Conservation (phyloP, 257 asterid genomes). For the Lycium barbarum region DNA sequence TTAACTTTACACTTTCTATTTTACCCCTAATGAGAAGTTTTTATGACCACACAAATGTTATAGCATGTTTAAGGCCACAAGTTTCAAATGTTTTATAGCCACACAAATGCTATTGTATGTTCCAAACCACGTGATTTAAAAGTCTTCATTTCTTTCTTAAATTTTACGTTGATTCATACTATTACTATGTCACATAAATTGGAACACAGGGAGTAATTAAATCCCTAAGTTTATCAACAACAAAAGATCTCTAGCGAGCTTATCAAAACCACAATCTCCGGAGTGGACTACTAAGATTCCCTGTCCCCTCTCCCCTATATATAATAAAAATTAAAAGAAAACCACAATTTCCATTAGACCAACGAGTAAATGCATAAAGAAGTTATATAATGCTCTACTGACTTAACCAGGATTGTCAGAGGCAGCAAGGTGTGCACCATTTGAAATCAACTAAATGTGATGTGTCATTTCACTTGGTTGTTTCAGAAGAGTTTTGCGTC, state of each 20-base stretch:
- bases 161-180: neutral
- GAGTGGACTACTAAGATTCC: neutral
- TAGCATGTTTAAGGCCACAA: neutral
- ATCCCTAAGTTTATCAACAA: neutral
- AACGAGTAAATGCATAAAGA: constrained; percentile 1
- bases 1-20: neutral
- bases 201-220: neutral
- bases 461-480: constrained; percentile 6
- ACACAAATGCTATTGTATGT: neutral
- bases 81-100: neutral
- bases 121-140: neutral
- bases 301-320: neutral
- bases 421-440: neutral
- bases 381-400: constrained; percentile 9
- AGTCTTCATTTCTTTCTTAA: neutral
- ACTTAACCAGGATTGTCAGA: neutral
- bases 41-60: neutral
- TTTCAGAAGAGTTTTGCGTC: neutral
- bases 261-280: neutral
- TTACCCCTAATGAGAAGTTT: neutral
- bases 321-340: no score
- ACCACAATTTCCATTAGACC: neutral
- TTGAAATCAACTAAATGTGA: constrained; percentile 6
- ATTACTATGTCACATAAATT: neutral
- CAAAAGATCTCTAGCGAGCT: neutral